These are phyloP conservation scores for Pilaira anomala DNA, from an alignment of 192 early-diverging fungal genomes.

Conservation along the genomic window DNA sequence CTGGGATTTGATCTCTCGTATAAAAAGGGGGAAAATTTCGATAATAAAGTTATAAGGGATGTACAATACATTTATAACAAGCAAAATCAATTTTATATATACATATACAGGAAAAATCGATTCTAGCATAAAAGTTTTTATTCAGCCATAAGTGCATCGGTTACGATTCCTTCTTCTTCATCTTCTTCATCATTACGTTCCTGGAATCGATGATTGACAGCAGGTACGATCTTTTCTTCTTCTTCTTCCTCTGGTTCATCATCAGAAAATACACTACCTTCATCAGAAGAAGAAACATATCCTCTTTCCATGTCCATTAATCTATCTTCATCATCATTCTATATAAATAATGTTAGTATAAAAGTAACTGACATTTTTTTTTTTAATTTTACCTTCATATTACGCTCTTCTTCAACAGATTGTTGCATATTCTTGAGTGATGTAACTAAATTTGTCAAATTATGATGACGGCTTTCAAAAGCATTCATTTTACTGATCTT, in stretches of 20 bases:
- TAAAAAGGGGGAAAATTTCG: no score
- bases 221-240: conserved; percentile 6
- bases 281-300: conserved; percentile 24
- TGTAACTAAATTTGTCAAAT: conserved; percentile 22
- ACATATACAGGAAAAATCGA: no score
- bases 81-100: no score
- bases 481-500: conserved; percentile 22
- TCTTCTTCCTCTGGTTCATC: conserved; percentile 4
- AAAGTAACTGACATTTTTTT: neutral
- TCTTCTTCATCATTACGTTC: conserved; percentile 33
- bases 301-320: conserved; percentile 34
- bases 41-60: no score
- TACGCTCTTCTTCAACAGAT: conserved; percentile 31
- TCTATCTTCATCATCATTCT: conserved; percentile 26
- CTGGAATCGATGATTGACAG: conserved; percentile 22
- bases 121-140: neutral
- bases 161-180: conserved; percentile 35
- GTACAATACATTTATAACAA: no score
- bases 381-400: conserved; percentile 19
- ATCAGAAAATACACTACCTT: conserved; percentile 18
- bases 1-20: no score
- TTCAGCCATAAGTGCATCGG: conserved; percentile 6
- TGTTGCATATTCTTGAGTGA: conserved; percentile 27
- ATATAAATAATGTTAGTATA: neutral
- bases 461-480: conserved; percentile 25